Conservation (phyloP, 441 rosid species). For the Kokia cookei region DNA sequence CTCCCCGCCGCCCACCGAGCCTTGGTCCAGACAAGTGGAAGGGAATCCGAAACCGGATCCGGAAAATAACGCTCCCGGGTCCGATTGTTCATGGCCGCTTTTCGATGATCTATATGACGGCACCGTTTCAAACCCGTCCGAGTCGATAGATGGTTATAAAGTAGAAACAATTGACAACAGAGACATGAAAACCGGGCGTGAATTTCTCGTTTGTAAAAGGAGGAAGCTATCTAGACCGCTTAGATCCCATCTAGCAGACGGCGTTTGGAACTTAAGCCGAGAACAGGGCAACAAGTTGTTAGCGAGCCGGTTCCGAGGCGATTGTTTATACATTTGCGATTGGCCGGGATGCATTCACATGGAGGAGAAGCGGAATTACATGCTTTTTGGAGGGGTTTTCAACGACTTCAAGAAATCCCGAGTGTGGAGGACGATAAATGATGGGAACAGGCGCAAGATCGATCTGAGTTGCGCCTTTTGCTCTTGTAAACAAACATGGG, state of each 20-base stretch:
- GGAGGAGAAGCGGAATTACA: conserved; percentile 81
- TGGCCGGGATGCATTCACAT: conserved; percentile 91
- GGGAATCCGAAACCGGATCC: conserved; percentile 7
- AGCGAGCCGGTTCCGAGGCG: conserved; percentile 84
- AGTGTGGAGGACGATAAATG: conserved; percentile 88
- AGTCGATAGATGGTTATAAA: conserved; percentile 17
- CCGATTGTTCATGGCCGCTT: conserved; percentile 60
- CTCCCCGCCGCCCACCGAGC: conserved; percentile 8
- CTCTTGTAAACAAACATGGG: conserved; percentile 75
- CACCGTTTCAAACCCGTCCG: conserved; percentile 47
- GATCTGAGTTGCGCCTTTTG: conserved; percentile 78
- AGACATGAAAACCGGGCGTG: conserved; percentile 22
- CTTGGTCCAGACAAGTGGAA: conserved; percentile 6
- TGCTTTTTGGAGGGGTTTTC: conserved; percentile 86
- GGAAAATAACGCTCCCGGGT: conserved; percentile 16
- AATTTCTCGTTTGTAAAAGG: conserved; percentile 28
- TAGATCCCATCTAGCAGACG: conserved; percentile 69
- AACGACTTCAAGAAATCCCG: conserved; percentile 72
- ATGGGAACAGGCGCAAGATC: conserved; percentile 53
- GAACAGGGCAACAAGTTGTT: conserved; percentile 85
- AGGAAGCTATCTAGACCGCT: conserved; percentile 41
- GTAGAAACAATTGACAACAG: conserved; percentile 18
- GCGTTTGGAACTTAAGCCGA: conserved; percentile 68
- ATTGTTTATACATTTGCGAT: conserved; percentile 73
- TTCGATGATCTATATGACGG: conserved; percentile 79